Conservation (phyloP, 2,329 filamentous ascomycete species). For the Zelopaecilomyces penicillatus region DNA sequence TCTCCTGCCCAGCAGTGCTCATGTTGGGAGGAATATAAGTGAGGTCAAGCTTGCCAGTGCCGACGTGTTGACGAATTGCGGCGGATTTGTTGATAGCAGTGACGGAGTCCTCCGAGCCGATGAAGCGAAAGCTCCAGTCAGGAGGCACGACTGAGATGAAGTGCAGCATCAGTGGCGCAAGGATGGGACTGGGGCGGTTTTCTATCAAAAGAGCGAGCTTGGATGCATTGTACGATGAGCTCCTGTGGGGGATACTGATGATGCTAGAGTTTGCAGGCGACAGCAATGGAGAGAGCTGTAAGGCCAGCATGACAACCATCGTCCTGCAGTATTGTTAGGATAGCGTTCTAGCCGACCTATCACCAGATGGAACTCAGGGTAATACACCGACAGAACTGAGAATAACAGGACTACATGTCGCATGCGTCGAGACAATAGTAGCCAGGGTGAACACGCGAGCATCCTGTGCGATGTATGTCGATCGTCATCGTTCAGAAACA, state of each 20-base stretch:
- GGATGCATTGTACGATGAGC: slow-evolving; percentile 28
- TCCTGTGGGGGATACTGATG: slow-evolving; percentile 1
- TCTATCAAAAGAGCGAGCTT: slow-evolving; percentile 50
- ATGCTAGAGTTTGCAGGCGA: neutral
- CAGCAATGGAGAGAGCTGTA: neutral
- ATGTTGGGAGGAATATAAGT: slow-evolving; percentile 44
- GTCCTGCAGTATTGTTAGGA: too few relatives aligned
- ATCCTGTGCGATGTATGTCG: too few relatives aligned
- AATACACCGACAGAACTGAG: too few relatives aligned
- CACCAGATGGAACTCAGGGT: too few relatives aligned
- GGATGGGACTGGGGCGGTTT: slow-evolving; percentile 38
- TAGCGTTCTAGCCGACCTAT: too few relatives aligned
- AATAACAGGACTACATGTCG: too few relatives aligned
- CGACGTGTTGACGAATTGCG: slow-evolving; percentile 36
- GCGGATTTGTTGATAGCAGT: slow-evolving; percentile 34
- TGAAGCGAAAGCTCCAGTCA: slow-evolving; percentile 50
- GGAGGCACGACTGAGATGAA: slow-evolving; percentile 48
- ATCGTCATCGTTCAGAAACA: too few relatives aligned
- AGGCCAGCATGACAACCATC: neutral
- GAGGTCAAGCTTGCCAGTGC: slow-evolving; percentile 40
- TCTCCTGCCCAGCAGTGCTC: slow-evolving; percentile 41
- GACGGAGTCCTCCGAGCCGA: slow-evolving; percentile 41
- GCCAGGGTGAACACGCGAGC: too few relatives aligned
- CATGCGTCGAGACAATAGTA: too few relatives aligned
- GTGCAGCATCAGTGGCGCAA: slow-evolving; percentile 46